Evolutionary conservation across 2,329 filamentous ascomycete genomes (phyloP), one percentile per base, ranked within the genome.

Genomic region (Stylonectria norvegica): DNA sequence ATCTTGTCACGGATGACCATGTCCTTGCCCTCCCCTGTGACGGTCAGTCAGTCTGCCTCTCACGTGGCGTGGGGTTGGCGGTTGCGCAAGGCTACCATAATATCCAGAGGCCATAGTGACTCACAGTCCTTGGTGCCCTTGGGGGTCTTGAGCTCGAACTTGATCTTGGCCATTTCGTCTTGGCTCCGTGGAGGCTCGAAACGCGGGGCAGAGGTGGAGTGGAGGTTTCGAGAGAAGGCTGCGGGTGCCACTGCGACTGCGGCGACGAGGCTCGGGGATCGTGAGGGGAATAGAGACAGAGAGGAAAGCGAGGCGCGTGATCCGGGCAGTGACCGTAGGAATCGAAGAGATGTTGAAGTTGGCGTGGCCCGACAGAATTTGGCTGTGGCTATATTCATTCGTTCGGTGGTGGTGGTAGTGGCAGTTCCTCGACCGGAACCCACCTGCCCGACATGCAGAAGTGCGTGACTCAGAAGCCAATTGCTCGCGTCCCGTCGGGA

Each of bases 91-190:
- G 8, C 17, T 8, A 10, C 28, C 8, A 9, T 18, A 19, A 17
- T n/a, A 6, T 32, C 30, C 17, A 19, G 17, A 8, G 6, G 30
- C 15, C 15, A 5, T 14, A n/a, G 18, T 8, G 16, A 44, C 58
- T 59, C 43, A 81, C 81, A 95, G 65, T 95, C 89, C 62, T 88
- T 86, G 51, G 89, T 95, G 54, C 89, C 89, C 76, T 95, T 95
- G 48, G 89, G 87, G 59, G 85, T 87, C 75, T 95, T 95, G 62
- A 94, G 76, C 66, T 53, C 56, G 32, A 58, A 60, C 40, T 59
- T 60, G 38, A 35, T 55, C 47, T 60, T 60, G 45, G 57, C 56
- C 22, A 25, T 25, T 40, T 47, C 45, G 45, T 19, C n/a, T 36
- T 46, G 43, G 36, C 47, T 43, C 36, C 36, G 51, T 40, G 27